Conservation (phyloP, 2,329 filamentous ascomycete genomes). For the Fusarium praegraminearum region DNA sequence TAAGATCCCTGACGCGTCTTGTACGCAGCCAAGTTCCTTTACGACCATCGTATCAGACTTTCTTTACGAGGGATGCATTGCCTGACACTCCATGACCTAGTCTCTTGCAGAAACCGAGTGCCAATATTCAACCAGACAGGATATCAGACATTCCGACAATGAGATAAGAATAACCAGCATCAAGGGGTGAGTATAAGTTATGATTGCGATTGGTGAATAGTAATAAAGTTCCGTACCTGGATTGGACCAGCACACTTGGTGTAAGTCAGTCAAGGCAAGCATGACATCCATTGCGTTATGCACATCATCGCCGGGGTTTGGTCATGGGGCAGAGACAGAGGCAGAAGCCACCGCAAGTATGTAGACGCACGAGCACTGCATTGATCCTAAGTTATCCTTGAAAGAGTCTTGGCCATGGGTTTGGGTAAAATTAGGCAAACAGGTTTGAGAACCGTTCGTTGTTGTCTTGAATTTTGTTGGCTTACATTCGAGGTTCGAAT, state of each 20-base stretch:
- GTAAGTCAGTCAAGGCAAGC: conserved; percentile 10
- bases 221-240: conserved; percentile 1
- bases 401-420: neutral
- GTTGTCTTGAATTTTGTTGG: conserved; percentile 6
- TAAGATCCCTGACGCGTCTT: conserved; percentile 16
- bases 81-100: neutral
- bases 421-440: conserved; percentile 8
- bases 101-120: neutral
- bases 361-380: conserved; percentile 11
- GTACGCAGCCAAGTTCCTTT: conserved; percentile 6
- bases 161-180: conserved; percentile 21
- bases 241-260: conserved; percentile 21
- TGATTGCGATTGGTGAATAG: conserved; percentile 17
- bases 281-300: conserved; percentile 22
- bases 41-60: conserved; percentile 6
- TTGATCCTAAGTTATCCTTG: conserved; percentile 5
- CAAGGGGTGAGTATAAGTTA: conserved; percentile 8
- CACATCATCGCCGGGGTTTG: conserved; percentile 32
- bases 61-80: conserved; percentile 11
- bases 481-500: conserved; percentile 2
- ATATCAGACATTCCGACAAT: neutral
- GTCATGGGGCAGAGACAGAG: conserved; percentile 6
- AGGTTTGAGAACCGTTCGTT: neutral
- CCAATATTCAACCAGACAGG: neutral
- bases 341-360: conserved; percentile 19